Percentiles rank a stretch among this genome's conserved stretches.
phyloP scores from a whole-genome alignment of 306 rosid species.

The Crotalaria pallida region DNA sequence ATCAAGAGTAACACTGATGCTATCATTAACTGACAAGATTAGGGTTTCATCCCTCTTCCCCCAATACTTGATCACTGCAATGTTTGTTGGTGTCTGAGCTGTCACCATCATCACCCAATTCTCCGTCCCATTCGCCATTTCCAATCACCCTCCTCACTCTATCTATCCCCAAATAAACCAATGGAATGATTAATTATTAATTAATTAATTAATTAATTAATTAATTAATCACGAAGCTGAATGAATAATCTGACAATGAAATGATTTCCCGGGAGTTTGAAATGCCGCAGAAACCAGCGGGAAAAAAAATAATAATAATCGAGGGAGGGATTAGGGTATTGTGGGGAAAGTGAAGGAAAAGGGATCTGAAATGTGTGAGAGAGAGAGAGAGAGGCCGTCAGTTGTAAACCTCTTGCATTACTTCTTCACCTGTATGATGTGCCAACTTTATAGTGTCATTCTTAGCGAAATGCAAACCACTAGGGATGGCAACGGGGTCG shows the following conservation, averaged over 20 bases:
- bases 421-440: background rate
- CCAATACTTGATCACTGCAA: slow-evolving; percentile 98
- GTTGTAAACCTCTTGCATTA: background rate
- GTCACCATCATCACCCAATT: slow-evolving; percentile 80
- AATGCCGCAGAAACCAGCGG: slow-evolving; percentile 17
- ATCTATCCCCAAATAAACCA: no score
- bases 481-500: no score
- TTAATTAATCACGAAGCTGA: no score
- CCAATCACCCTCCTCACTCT: no score
- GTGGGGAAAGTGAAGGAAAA: background rate
- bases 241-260: no score
- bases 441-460: no score
- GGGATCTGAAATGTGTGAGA: no score
- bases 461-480: background rate
- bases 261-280: background rate
- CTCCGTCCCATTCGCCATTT: slow-evolving; percentile 48
- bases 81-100: slow-evolving; percentile 95
- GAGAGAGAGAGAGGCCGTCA: no score
- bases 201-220: no score
- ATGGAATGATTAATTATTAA: no score
- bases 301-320: no score
- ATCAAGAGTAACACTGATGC: slow-evolving; percentile 95
- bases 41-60: slow-evolving; percentile 89
- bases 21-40: slow-evolving; percentile 85
- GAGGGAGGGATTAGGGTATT: background rate